phyloP scores from a whole-genome alignment of 192 early-diverging fungal species.

The Coemansia sp. region DNA sequence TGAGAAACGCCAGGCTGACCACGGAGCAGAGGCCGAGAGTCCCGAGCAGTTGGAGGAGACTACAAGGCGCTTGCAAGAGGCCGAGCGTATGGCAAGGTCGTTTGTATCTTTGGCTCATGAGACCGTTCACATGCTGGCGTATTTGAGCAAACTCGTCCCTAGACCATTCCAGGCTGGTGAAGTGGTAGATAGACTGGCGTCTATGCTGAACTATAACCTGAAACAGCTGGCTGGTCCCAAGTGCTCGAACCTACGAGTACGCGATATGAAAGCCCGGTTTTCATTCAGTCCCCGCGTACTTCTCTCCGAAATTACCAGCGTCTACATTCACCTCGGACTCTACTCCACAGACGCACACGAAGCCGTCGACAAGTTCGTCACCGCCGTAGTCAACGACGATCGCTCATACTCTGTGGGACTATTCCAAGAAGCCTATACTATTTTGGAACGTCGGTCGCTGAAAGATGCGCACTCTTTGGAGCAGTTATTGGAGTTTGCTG shows the following conservation, averaged over 20 bases:
- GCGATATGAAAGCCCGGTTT: conserved; percentile 74
- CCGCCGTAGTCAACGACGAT: conserved; percentile 82
- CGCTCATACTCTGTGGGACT: conserved; percentile 79
- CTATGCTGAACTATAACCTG: conserved; percentile 98
- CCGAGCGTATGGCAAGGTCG: conserved; percentile 84
- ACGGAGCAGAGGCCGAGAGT: conserved; percentile 29
- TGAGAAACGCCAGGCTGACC: conserved; percentile 76
- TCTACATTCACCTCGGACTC: conserved; percentile 78
- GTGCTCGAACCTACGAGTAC: conserved; percentile 86
- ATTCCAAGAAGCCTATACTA: conserved; percentile 75
- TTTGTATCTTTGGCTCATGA: conserved; percentile 89
- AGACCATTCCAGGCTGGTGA: conserved; percentile 86
- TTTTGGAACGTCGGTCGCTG: conserved; percentile 67
- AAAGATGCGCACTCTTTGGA: conserved; percentile 68
- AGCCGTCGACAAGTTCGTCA: conserved; percentile 66
- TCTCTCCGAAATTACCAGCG: conserved; percentile 80
- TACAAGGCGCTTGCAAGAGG: conserved; percentile 35
- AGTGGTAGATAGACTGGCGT: conserved; percentile 90
- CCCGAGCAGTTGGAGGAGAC: conserved; percentile 61
- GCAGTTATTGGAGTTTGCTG: conserved; percentile 68
- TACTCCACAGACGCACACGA: conserved; percentile 18
- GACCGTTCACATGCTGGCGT: conserved; percentile 91
- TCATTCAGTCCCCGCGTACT: conserved; percentile 84
- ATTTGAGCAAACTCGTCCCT: conserved; percentile 77
- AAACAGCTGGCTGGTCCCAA: conserved; percentile 87